Base-by-base conservation (phyloP, 1,139 yeast genomes). In the Blastobotrys capitulatus region DNA sequence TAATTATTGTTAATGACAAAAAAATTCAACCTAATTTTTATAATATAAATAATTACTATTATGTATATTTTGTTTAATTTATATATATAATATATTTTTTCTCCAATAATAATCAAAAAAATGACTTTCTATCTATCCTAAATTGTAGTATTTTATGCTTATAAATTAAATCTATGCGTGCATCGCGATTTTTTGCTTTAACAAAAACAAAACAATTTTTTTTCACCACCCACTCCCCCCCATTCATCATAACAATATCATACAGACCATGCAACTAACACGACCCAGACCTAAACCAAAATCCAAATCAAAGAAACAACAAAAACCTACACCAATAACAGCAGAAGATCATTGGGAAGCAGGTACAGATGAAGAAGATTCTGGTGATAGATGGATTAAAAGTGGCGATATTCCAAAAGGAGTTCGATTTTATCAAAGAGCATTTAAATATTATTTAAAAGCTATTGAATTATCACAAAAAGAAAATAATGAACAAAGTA, bases 371-470 rank as follows among this genome's bases (percentile, higher is more conserved):
- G 62, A 59, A 42, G 67, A 62, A 37, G 67, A 60, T 40, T 56
- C 56, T 36, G 67, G 66, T 15, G 66, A 62, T 48, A 57, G 67
- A 36, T 63, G 67, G 67, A 51, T 60, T 22, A 54, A 52, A n/a
- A 58, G 64, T 2, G 60, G 62, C 2, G 67, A 63, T 50, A 50
- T 55, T n/a, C 57, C 64, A 35, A 63, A 63, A 49, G 66, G 61
- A 1, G 53, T 62, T 15, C 50, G 67, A 47, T 63, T 63, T 50
- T 63, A 61, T 44, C 60, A 58, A 46, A 43, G 60, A 26, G 65
- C 66, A 6, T 52, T 44, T 35, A 46, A 44, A 32, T 38, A 53
- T 44, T 63, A 63, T 46, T 26, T 46, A 15, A 44, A 40, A 35
- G 59, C 58, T 5, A 42, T 57, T 2, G 50, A 45, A 18, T 48